Evolutionary conservation across 495 filamentous ascomycete species (phyloP), one percentile per base, ranked within the genome.

Genomic region (Penicillium subrubescens): DNA sequence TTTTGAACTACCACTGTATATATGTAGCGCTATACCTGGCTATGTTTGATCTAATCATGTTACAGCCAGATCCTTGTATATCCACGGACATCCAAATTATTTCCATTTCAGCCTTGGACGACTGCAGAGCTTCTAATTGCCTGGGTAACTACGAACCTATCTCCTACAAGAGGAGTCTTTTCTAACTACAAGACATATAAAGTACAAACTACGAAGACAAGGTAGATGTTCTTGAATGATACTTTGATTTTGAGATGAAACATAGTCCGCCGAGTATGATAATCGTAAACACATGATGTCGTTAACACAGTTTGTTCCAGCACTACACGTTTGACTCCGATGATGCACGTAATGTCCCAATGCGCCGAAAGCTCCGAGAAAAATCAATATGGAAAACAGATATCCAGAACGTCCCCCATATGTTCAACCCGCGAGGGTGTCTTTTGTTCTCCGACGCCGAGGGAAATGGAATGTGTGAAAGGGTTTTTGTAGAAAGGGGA

Each of bases 321-420:
- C 64, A 65, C 67, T 64, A 60, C 43, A 59, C 25, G 46, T 65
- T 66, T 57, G 59, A 57, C 57, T 59, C 59, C 63, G 37, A 29
- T 59, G 15, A 44, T 58, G 58, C 33, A 71, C 68, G 66, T 63
- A 59, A 56, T 61, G 51, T 54, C 60, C 57, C 31, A 43, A 37
- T 65, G 52, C 65, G 65, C 68, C 68, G 41, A 59, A 60, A 63
- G 51, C 66, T 69, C 66, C 66, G 37, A 41, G 37, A 37, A 61
- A 59, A 57, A 60, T 55, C 64, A 66, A 59, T 58, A 61, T 61
- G 44, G 17, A 57, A 56, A 53, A 48, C 37, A 61, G 56, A 41
- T 19, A 44, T 34, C 48, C 53, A 56, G 19, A 39, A 37, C 34
- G 53, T 15, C 19, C 51, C 55, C 50, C 44, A 48, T 62, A 68